Evolutionary conservation across 768 basidiomycete genomes (phyloP).

Genomic region (Trametes meyenii): DNA sequence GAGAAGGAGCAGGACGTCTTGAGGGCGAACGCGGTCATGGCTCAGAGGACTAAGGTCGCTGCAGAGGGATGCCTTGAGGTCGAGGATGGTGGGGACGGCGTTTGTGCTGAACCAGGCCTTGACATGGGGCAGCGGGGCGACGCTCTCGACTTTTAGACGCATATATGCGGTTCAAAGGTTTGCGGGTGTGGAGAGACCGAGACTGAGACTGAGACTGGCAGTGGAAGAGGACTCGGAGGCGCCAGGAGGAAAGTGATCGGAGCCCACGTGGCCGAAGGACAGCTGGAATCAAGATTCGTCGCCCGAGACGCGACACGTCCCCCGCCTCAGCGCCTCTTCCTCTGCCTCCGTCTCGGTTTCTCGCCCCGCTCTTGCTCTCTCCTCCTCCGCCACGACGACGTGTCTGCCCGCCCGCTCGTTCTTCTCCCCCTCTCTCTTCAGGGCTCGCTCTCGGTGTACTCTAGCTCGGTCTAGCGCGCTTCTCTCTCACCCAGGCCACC

Average conservation of each 20-base stretch:
- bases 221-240: too few species aligned
- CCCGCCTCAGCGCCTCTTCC: not conserved
- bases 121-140: constrained; percentile 28
- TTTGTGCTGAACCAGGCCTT: constrained; percentile 35
- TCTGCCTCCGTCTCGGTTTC: not conserved
- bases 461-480: constrained; percentile 11
- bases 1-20: constrained; percentile 29
- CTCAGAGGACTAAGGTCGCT: constrained; percentile 24
- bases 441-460: constrained; percentile 13
- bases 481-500: constrained; percentile 23
- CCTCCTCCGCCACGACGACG: constrained; percentile 11
- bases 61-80: constrained; percentile 33
- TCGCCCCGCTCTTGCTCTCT: not conserved
- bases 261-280: not conserved
- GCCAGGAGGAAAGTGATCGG: not conserved
- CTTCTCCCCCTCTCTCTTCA: not conserved
- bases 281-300: too few species aligned
- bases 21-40: constrained; percentile 7
- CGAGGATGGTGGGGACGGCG: constrained; percentile 25
- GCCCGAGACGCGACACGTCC: not conserved
- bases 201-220: too few species aligned
- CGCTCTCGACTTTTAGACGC: constrained; percentile 33
- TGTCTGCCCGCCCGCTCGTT: constrained; percentile 14
- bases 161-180: constrained; percentile 12
- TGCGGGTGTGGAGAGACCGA: not conserved